A percentile compares a stretch with the other conserved stretches of the same genome.
Evolutionary conservation across 1,284 basidiomycete species (phyloP).

Genomic region (Cutaneotrichosporon arboriforme): DNA sequence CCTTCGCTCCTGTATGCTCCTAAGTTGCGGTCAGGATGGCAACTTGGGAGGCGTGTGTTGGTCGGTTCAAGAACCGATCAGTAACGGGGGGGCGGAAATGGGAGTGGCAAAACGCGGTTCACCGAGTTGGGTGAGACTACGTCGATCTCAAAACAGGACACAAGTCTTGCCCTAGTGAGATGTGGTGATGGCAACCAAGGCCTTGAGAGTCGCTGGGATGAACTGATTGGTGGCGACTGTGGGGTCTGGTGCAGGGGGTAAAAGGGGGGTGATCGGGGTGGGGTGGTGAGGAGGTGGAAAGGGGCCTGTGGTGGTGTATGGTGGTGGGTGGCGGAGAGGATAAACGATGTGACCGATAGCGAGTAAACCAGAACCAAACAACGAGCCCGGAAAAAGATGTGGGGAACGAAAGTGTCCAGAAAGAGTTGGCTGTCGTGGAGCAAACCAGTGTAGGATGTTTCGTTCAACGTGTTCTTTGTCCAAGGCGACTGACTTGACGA

Average conservation of each 20-base stretch:
- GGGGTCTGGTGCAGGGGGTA: no score
- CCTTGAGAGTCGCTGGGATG: no score
- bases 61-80: no score
- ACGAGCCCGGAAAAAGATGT: not conserved
- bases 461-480: not conserved
- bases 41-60: no score
- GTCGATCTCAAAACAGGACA: no score
- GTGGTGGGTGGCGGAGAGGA: not conserved
- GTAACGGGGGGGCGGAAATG: no score
- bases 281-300: not conserved
- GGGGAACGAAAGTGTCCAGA: not conserved
- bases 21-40: not conserved
- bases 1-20: conserved; percentile 35
- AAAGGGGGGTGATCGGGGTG: not conserved
- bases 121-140: no score
- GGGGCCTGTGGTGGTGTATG: not conserved
- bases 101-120: not conserved
- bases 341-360: conserved; percentile 2
- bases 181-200: no score
- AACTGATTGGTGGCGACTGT: not conserved
- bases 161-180: no score
- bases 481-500: no score
- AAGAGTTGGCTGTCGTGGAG: not conserved
- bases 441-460: not conserved
- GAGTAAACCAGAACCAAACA: conserved; percentile 3